A percentile compares a stretch with the other conserved stretches of the same genome.
These are phyloP conservation scores for Stevia rebaudiana DNA, from an alignment of 140 eudicot genomes.

Conservation along the genomic window DNA sequence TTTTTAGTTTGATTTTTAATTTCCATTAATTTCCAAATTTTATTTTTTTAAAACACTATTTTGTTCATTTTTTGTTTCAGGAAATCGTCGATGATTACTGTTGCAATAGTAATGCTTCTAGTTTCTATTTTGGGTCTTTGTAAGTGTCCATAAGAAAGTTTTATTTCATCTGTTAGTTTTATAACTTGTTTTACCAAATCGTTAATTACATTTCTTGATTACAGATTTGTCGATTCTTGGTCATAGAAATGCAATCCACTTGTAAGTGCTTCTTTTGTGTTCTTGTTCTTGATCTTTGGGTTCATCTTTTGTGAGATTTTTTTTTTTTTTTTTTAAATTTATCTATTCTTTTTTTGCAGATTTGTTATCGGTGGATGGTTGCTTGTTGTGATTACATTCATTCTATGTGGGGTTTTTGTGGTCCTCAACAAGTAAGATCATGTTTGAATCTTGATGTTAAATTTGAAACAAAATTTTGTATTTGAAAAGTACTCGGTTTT, in stretches of 20 bases:
- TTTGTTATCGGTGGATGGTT: conserved; percentile 88
- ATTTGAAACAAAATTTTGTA: not conserved
- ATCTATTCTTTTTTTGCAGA: conserved; percentile 39
- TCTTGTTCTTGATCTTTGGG: conserved; percentile 3
- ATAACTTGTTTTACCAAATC: not conserved
- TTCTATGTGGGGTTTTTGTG: conserved; percentile 73
- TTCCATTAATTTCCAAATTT: too few species aligned
- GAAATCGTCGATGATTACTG: conserved; percentile 58
- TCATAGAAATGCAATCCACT: conserved; percentile 64
- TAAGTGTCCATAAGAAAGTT: conserved; percentile 37
- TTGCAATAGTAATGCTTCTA: conserved; percentile 72
- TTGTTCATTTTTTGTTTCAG: conserved; percentile 38
- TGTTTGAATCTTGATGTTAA: not conserved
- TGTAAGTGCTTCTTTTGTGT: conserved; percentile 43
- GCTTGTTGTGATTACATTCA: conserved; percentile 70
- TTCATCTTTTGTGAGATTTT: conserved; percentile 13
- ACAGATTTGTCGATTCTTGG: conserved; percentile 76
- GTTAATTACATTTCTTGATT: not conserved
- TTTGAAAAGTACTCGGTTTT: not conserved
- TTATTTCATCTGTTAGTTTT: not conserved
- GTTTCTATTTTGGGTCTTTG: conserved; percentile 76
- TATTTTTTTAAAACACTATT: not conserved
- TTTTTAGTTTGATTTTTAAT: not conserved
- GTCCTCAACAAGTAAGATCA: conserved; percentile 73
- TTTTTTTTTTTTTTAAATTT: not conserved